A percentile compares a stretch with the other conserved stretches of the same genome.
Evolutionary conservation across 768 basidiomycete genomes (phyloP).

Genomic region (Hypholoma sublateritium): DNA sequence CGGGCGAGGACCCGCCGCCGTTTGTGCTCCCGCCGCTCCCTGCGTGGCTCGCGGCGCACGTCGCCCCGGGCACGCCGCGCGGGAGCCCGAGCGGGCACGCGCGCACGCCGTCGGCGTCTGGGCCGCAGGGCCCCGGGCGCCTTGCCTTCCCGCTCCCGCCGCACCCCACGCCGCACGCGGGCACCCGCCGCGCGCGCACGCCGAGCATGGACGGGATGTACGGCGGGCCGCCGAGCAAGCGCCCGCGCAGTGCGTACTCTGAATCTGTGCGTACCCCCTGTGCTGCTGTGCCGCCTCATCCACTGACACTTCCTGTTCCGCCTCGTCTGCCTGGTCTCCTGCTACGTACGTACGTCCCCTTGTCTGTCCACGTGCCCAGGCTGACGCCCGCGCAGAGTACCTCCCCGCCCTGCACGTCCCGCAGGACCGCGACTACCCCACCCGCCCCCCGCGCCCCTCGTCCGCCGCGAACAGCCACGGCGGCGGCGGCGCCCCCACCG

Average conservation of each 20-base stretch:
- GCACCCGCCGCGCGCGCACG: conserved; percentile 29
- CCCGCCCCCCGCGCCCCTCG: not conserved
- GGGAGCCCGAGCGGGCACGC: conserved; percentile 6
- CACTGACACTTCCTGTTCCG: not conserved
- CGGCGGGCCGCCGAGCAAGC: conserved; percentile 50
- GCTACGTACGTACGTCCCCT: too few relatives aligned
- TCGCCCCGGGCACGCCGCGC: conserved; percentile 1
- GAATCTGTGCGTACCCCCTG: conserved; percentile 26
- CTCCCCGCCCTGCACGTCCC: not conserved
- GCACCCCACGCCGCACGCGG: conserved; percentile 13
- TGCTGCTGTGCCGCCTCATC: not conserved
- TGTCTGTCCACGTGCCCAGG: too few relatives aligned
- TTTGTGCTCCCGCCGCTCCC: conserved; percentile 1
- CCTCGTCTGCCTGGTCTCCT: too few relatives aligned
- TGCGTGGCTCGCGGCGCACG: not conserved
- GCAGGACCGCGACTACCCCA: not conserved
- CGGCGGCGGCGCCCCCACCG: not conserved
- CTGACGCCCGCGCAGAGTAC: too few relatives aligned
- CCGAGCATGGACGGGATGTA: conserved; percentile 34
- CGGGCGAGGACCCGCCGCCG: not conserved
- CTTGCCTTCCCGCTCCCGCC: conserved; percentile 42
- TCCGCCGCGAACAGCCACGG: not conserved
- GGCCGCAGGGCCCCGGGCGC: conserved; percentile 12
- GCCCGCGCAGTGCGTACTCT: conserved; percentile 35
- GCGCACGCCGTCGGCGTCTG: conserved; percentile 9